Base-by-base conservation (phyloP, 2,329 filamentous ascomycete species). In the Aciculosporium take region DNA sequence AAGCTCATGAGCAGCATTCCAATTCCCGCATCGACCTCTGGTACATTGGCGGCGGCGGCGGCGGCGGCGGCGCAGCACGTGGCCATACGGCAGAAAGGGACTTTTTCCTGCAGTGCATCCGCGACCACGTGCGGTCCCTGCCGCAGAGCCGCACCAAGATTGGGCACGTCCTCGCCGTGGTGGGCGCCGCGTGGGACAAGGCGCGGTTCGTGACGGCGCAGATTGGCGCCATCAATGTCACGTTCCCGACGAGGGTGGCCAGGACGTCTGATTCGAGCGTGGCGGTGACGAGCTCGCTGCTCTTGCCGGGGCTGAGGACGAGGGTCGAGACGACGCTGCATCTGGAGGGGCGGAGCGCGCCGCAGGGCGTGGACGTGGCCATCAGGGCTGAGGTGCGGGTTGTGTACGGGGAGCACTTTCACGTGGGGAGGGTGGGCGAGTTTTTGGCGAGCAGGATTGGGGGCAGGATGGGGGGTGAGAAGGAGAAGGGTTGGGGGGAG, bases 321-420 rank as follows among this genome's bases (percentile, higher is more conserved):
- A 83, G 84, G 51, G 71, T 89, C 2, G 72, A 79, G 48, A 66
- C 82, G 1, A 60, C 57, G 0, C 66, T 89, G 43, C 67, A 68
- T 13, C 57, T 89, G 20, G 63, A 60, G 1, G 63, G 69, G 2
- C 58, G 60, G 8, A 64, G 60, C 37, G 61, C 60, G 0, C 60
- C 62, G 1, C 63, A 66, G n/a, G 67, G 69, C 3, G 61, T 80
- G 9, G 67, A 73, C 1, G 66, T 84, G 28, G 57, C 59, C 12
- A 62, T 82, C 20, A 61, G 61, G 5, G 66, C 71, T 1, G 64
- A 63, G 18, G 81, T 77, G 0, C 68, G 66, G 40, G 75, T 88
- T 1, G 65, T 86, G 2, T 91, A 91, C 55, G 84, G 84, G 0
- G 83, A 89, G 60, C 69, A 73, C 45, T 87, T 88, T 57, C 84